Conservation (phyloP, 805 yeast species). For the Yamadazyma tumulicola region DNA sequence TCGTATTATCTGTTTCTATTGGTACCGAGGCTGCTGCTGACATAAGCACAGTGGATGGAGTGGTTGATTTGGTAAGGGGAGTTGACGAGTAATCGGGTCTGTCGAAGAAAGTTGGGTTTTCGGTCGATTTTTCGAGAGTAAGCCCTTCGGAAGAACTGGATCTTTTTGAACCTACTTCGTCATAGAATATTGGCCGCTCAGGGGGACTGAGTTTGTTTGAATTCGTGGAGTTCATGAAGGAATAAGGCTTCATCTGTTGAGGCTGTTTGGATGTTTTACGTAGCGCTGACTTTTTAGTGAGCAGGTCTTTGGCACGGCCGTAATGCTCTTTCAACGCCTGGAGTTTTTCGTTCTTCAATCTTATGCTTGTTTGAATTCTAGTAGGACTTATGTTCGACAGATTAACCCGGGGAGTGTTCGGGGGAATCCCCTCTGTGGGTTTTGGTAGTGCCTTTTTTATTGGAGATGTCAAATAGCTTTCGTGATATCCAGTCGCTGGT, state of each 20-base stretch:
- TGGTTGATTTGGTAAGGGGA: neutral
- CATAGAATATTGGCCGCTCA: conserved; percentile 11
- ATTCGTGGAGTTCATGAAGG: conserved; percentile 1
- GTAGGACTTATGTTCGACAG: conserved; percentile 29
- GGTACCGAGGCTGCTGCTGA: neutral
- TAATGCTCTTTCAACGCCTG: conserved; percentile 33
- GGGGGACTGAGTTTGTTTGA: conserved; percentile 14
- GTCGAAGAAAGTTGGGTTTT: no score
- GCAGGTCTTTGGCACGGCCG: conserved; percentile 17
- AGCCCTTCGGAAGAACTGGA: no score
- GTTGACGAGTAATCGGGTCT: no score
- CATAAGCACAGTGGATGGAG: neutral
- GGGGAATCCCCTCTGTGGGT: neutral
- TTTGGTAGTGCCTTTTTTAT: conserved; percentile 21
- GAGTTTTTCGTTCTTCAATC: conserved; percentile 30
- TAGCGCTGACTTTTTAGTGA: conserved; percentile 2
- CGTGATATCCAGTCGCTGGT: conserved; percentile 4
- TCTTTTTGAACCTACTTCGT: no score
- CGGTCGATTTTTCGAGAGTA: no score
- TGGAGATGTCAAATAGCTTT: conserved; percentile 33
- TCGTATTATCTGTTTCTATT: neutral
- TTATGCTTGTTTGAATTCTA: conserved; percentile 34
- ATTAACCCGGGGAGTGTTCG: conserved; percentile 19
- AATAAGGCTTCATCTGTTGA: neutral
- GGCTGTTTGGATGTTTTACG: no score